Conservation (phyloP, 441 rosid genomes). For the Populus tomentosa region DNA sequence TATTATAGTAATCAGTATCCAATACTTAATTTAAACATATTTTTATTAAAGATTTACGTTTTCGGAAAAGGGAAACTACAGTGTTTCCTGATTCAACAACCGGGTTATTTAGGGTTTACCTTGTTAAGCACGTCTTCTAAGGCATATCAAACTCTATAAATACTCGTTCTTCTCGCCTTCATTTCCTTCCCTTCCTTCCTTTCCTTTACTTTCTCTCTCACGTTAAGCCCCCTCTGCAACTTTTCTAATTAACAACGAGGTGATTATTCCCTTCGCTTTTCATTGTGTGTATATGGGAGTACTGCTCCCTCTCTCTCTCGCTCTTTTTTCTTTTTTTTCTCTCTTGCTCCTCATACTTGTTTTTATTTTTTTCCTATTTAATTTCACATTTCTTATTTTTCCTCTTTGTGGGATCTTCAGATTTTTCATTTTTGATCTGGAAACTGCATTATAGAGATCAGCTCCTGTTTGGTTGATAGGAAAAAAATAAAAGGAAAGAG, state of each 20-base stretch:
- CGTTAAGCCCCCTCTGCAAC: not conserved
- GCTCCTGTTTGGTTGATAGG: slow-evolving; percentile 2
- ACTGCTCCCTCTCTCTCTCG: not conserved
- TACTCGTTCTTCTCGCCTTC: slow-evolving; percentile 21
- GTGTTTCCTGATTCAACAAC: slow-evolving; percentile 26
- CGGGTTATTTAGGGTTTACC: slow-evolving; percentile 21
- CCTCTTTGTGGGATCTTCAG: not conserved
- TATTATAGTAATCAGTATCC: too few relatives aligned
- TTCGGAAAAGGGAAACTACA: not conserved
- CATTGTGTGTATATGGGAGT: not conserved
- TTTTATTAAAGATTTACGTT: not conserved
- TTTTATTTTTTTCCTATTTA: not conserved
- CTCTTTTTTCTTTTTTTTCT: not conserved
- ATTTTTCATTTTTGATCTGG: not conserved
- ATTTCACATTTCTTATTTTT: not conserved
- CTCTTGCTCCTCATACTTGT: not conserved
- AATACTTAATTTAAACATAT: not conserved
- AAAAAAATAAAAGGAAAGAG: not conserved
- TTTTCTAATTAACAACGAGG: slow-evolving; percentile 1
- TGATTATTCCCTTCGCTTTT: not conserved
- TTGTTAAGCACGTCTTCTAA: slow-evolving; percentile 47
- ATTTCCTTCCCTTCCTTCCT: not conserved
- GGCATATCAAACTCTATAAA: slow-evolving; percentile 51
- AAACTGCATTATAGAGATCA: slow-evolving; percentile 12
- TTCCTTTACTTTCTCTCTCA: not conserved